These are phyloP conservation scores for Phalaenopsis equestris DNA, from an alignment of 106 monocot species.

Conservation along the genomic window DNA sequence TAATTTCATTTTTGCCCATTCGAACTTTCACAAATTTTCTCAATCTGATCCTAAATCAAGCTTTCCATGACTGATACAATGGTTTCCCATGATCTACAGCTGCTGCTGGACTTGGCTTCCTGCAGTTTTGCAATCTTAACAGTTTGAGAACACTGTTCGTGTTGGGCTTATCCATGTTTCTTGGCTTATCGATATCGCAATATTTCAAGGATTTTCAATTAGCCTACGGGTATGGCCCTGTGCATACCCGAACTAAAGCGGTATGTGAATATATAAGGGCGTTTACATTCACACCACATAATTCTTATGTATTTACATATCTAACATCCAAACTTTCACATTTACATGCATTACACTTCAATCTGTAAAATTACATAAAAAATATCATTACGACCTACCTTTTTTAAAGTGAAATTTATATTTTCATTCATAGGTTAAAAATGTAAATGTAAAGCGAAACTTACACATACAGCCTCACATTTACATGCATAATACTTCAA, in stretches of 20 bases:
- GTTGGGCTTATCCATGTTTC: slow-evolving; percentile 48
- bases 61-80: not conserved
- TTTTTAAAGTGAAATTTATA: too few relatives aligned
- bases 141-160: slow-evolving; percentile 59
- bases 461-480: too few relatives aligned
- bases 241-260: slow-evolving; percentile 43
- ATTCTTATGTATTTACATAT: too few relatives aligned
- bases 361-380: too few relatives aligned
- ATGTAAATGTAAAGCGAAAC: too few relatives aligned
- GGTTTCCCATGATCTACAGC: slow-evolving; percentile 14
- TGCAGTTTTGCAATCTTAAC: slow-evolving; percentile 73
- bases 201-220: slow-evolving; percentile 50
- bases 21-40: not conserved
- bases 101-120: slow-evolving; percentile 63
- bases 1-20: too few relatives aligned
- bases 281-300: too few relatives aligned
- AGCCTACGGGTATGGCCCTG: slow-evolving; percentile 55
- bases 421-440: too few relatives aligned
- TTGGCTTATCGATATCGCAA: slow-evolving; percentile 65
- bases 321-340: too few relatives aligned
- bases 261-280: slow-evolving; percentile 17
- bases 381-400: too few relatives aligned
- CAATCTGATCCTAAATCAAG: not conserved
- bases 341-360: too few relatives aligned
- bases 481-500: too few relatives aligned